phyloP scores from a whole-genome alignment of 2,329 filamentous ascomycete species.

The Chrysoporthe austroafricana region DNA sequence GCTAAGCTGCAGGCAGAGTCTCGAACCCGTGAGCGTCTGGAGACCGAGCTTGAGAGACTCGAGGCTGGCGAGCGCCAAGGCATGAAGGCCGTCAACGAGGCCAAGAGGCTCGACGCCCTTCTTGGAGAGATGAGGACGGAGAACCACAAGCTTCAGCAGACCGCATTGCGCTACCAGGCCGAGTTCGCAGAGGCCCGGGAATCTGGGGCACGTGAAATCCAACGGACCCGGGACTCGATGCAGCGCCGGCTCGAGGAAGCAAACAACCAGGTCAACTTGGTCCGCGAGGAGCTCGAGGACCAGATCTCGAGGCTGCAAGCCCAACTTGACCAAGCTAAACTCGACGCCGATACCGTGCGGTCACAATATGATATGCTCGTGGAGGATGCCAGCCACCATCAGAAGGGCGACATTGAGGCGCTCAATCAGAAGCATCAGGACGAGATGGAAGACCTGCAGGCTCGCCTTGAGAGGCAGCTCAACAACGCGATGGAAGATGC shows the following conservation, averaged over 20 bases:
- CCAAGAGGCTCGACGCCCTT: conserved; percentile 61
- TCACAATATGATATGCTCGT: conserved; percentile 83
- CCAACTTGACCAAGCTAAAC: conserved; percentile 76
- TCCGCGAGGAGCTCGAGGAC: conserved; percentile 80
- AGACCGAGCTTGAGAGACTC: conserved; percentile 67
- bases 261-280: conserved; percentile 82
- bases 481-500: conserved; percentile 79
- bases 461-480: conserved; percentile 74
- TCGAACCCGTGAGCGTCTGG: conserved; percentile 68
- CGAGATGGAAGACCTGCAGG: conserved; percentile 73
- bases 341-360: conserved; percentile 80
- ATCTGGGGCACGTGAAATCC: conserved; percentile 76
- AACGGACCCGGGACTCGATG: conserved; percentile 77
- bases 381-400: conserved; percentile 76
- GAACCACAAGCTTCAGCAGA: conserved; percentile 73
- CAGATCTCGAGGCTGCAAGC: conserved; percentile 73
- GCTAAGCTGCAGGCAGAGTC: conserved; percentile 76
- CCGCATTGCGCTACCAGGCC: conserved; percentile 71
- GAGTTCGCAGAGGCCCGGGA: conserved; percentile 86
- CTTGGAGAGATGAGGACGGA: conserved; percentile 65
- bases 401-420: conserved; percentile 58
- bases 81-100: conserved; percentile 66
- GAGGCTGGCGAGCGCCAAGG: conserved; percentile 67
- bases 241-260: conserved; percentile 82
- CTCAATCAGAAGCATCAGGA: conserved; percentile 65